Evolutionary conservation across 169 alveolate species (phyloP).

Genomic region (Cryptosporidium canis): DNA sequence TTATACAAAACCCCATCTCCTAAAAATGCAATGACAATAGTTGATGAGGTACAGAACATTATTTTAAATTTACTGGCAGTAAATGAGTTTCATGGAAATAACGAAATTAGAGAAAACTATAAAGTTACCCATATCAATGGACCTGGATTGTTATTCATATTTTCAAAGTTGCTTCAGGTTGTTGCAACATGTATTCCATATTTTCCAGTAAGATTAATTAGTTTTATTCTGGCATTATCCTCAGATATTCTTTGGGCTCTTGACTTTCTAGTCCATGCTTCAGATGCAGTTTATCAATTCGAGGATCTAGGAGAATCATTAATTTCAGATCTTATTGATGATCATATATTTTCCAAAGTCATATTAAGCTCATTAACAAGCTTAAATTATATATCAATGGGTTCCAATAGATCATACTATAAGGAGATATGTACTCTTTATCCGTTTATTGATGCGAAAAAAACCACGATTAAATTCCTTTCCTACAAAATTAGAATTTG

Average conservation of each 20-base stretch:
- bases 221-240: constrained; percentile 35
- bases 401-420: neutral
- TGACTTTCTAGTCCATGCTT: constrained; percentile 53
- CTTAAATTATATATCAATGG: neutral
- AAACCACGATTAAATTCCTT: neutral
- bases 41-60: constrained; percentile 67
- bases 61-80: neutral
- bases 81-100: neutral
- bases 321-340: neutral
- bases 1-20: constrained; percentile 46
- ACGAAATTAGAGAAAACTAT: neutral
- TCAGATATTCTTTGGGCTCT: constrained; percentile 51
- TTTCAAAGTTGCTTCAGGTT: constrained; percentile 33
- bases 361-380: neutral
- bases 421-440: constrained; percentile 65
- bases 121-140: neutral
- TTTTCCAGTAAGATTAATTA: constrained; percentile 20
- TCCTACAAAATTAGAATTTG: neutral
- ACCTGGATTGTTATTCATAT: neutral
- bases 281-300: constrained; percentile 38
- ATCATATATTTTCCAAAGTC: constrained; percentile 15
- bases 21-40: constrained; percentile 26
- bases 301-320: neutral
- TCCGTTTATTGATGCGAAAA: constrained; percentile 12
- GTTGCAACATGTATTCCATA: constrained; percentile 63